Percentiles rank a stretch among this genome's conserved stretches.
phyloP scores from a whole-genome alignment of 345 rosid genomes.

The Fremontodendron californicum region DNA sequence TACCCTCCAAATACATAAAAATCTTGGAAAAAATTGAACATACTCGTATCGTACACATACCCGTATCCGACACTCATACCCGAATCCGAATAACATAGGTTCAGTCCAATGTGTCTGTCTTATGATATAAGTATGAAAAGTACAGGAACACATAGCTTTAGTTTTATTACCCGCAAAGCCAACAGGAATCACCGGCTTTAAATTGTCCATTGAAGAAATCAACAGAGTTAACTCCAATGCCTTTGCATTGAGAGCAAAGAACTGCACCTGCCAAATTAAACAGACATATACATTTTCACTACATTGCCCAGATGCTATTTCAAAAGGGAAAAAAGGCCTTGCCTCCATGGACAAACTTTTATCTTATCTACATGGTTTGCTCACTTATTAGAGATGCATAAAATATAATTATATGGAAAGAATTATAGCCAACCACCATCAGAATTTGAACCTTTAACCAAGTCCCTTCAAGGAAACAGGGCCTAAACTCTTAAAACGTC shows the following conservation, averaged over 20 bases:
- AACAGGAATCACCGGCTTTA: constrained; percentile 51
- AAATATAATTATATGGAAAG: no score
- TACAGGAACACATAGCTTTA: neutral
- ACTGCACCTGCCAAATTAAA: constrained; percentile 37
- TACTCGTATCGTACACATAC: no score
- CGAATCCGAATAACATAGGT: no score
- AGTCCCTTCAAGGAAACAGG: no score
- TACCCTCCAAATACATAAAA: no score
- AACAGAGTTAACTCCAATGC: constrained; percentile 49
- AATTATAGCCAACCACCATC: neutral
- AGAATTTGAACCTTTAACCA: neutral
- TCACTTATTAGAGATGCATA: no score
- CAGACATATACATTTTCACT: neutral
- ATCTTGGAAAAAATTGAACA: no score
- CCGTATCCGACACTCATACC: no score
- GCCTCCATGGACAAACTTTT: no score
- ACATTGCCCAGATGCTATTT: neutral
- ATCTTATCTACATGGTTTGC: no score
- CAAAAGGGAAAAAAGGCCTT: no score
- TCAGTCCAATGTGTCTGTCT: neutral
- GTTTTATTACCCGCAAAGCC: constrained; percentile 58
- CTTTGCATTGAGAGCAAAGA: constrained; percentile 57
- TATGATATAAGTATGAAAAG: neutral
- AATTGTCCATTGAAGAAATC: constrained; percentile 52
- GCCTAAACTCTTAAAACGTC: neutral